Evolutionary conservation across 2,329 filamentous ascomycete species (phyloP).

Genomic region (Clarireedia paspali): DNA sequence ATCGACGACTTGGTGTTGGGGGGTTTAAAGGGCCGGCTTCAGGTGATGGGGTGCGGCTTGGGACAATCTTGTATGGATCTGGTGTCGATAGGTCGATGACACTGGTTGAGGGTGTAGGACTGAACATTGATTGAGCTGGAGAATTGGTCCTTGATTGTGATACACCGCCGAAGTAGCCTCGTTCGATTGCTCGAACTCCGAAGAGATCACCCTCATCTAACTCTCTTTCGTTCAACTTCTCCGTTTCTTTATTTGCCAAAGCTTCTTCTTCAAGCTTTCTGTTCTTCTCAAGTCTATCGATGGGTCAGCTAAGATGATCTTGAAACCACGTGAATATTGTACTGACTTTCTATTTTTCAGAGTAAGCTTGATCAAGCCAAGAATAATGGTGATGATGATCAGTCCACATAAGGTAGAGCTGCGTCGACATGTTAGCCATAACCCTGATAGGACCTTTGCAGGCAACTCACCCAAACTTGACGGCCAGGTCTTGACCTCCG

Average conservation of each 20-base stretch:
- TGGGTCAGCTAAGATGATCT: no score
- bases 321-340: background rate
- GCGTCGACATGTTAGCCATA: background rate
- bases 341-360: constrained; percentile 6
- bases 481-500: constrained; percentile 2
- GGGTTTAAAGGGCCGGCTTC: background rate
- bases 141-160: constrained; percentile 13
- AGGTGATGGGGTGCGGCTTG: background rate
- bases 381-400: background rate
- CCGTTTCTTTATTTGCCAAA: background rate
- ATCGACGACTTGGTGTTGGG: background rate
- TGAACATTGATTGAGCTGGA: constrained; percentile 5
- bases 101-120: background rate
- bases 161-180: constrained; percentile 15
- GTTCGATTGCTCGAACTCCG: constrained; percentile 15
- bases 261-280: constrained; percentile 6
- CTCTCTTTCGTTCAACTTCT: constrained; percentile 5
- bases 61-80: background rate
- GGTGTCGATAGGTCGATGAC: background rate
- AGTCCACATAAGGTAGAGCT: constrained; percentile 5
- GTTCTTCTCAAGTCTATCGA: constrained; percentile 5
- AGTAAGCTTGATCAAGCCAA: constrained; percentile 1
- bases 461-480: constrained; percentile 6
- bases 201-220: constrained; percentile 14
- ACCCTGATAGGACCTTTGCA: background rate